A percentile compares a stretch with the other conserved stretches of the same genome.
These are phyloP conservation scores for Emericellopsis cladophorae DNA, from an alignment of 2,329 filamentous ascomycete species.

Conservation along the genomic window DNA sequence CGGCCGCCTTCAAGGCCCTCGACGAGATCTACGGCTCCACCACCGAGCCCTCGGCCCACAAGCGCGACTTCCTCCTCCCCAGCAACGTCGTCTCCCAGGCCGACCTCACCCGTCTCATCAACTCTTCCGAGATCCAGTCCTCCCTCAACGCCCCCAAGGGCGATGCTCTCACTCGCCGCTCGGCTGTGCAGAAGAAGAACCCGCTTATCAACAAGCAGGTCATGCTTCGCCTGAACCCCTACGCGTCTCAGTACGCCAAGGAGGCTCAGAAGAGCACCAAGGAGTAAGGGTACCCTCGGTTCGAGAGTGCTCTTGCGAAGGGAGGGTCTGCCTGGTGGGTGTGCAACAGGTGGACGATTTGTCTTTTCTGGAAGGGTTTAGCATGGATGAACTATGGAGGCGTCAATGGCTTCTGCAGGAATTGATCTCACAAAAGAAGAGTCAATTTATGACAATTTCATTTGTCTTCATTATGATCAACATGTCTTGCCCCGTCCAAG, in stretches of 20 bases:
- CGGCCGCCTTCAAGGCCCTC: constrained; percentile 88
- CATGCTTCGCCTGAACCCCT: constrained; percentile 95
- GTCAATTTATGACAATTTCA: constrained; percentile 17
- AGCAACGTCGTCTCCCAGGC: constrained; percentile 87
- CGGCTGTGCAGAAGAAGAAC: constrained; percentile 98
- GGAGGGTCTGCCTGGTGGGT: constrained; percentile 1
- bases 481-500: no score
- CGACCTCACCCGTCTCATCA: constrained; percentile 95
- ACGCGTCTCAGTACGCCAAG: constrained; percentile 83
- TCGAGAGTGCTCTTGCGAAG: neutral
- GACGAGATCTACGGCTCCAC: constrained; percentile 95
- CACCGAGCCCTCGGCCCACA: constrained; percentile 76
- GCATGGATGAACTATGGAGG: constrained; percentile 15
- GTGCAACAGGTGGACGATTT: constrained; percentile 1
- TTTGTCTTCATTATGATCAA: constrained; percentile 4
- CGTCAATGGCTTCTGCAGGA: constrained; percentile 22
- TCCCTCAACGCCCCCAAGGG: constrained; percentile 89
- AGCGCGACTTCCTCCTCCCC: constrained; percentile 98
- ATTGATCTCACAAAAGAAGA: constrained; percentile 17
- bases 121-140: constrained; percentile 96
- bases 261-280: constrained; percentile 29
- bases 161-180: constrained; percentile 78
- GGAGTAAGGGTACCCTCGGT: constrained; percentile 13
- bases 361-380: constrained; percentile 13
- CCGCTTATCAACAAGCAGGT: constrained; percentile 98